phyloP scores from a whole-genome alignment of 2,329 filamentous ascomycete species.

The Taxawa tesnikishii region DNA sequence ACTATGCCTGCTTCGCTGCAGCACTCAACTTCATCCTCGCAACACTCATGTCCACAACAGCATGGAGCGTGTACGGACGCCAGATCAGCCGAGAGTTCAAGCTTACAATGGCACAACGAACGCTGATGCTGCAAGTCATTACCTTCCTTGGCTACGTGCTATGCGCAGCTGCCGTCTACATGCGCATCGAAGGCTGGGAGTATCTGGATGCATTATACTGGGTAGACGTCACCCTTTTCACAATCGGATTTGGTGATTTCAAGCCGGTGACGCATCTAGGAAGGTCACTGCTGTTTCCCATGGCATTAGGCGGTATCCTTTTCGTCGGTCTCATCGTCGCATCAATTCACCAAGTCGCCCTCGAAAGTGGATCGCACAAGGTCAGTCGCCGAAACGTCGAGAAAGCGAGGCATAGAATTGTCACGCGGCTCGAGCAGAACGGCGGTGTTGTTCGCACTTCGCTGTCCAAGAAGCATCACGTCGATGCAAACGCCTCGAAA shows the following conservation, averaged over 20 bases:
- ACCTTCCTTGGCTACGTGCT: slow-evolving; percentile 65
- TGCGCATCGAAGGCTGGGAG: slow-evolving; percentile 43
- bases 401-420: slow-evolving; percentile 36
- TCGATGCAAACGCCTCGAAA: slow-evolving; percentile 22
- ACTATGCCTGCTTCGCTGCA: slow-evolving; percentile 42
- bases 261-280: slow-evolving; percentile 39
- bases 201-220: slow-evolving; percentile 38
- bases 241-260: slow-evolving; percentile 46
- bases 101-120: slow-evolving; percentile 64
- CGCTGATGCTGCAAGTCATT: slow-evolving; percentile 76
- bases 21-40: slow-evolving; percentile 40
- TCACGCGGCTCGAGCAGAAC: slow-evolving; percentile 37
- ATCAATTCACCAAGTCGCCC: slow-evolving; percentile 55
- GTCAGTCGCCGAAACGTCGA: slow-evolving; percentile 45
- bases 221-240: slow-evolving; percentile 52
- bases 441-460: neutral
- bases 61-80: slow-evolving; percentile 35
- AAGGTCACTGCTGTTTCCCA: slow-evolving; percentile 62
- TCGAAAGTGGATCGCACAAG: slow-evolving; percentile 46
- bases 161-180: slow-evolving; percentile 61
- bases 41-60: slow-evolving; percentile 36
- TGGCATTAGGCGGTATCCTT: slow-evolving; percentile 65
- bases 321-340: slow-evolving; percentile 68
- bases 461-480: slow-evolving; percentile 1
- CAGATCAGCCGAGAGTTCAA: slow-evolving; percentile 47